Base-by-base conservation (phyloP, 176 grass and related monocot species). In the Oropetium thomaeum region DNA sequence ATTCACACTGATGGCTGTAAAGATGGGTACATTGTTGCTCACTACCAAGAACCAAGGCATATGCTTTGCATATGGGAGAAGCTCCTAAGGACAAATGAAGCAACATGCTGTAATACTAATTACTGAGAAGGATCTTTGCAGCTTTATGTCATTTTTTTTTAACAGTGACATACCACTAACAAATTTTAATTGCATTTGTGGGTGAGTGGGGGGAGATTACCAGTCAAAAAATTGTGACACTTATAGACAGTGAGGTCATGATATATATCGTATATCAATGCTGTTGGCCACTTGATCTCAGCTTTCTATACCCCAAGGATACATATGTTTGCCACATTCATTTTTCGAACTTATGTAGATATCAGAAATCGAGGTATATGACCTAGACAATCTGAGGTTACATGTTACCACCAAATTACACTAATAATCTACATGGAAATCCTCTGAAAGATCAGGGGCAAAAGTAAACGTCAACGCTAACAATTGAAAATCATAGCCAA, bases 61-160 rank as follows among this genome's bases (percentile, higher is more conserved):
- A 81, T 98, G 91, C 51, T 93, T 72, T 98, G 91, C 77, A 71
- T 98, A 30, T 98, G 89, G 95, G 88, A 88, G 65, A 94, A 86
- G 39, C 59, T 94, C 34, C 49, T 87, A 70, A 83, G 81, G 49
- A 88, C 86, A 38, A 77, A 89, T 60, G 60, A 79, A 76, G 88
- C 89, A 65, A 69, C 45, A 53, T 98, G 95, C 67, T 98, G 89
- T 38, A 77, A 79, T 47, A 69, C 41, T 79, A 69, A 54, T 8
- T n/a, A n/a, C n/a, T 20, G 32, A 79, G 17, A 71, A 29, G 4
- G 75, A 68, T 80, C n/a, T 61, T 62, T 23, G 10, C 51, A 79
- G 15, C 5, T 23, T 53, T 43, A 22, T 37, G 45, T 28, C 13
- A 0, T 2, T 20, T 7, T 60, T 14, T 34, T 38, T 55, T 62